Evolutionary conservation across 768 basidiomycete species (phyloP), one percentile per base, ranked within the genome.

Genomic region (Leucosporidium yakuticum): DNA sequence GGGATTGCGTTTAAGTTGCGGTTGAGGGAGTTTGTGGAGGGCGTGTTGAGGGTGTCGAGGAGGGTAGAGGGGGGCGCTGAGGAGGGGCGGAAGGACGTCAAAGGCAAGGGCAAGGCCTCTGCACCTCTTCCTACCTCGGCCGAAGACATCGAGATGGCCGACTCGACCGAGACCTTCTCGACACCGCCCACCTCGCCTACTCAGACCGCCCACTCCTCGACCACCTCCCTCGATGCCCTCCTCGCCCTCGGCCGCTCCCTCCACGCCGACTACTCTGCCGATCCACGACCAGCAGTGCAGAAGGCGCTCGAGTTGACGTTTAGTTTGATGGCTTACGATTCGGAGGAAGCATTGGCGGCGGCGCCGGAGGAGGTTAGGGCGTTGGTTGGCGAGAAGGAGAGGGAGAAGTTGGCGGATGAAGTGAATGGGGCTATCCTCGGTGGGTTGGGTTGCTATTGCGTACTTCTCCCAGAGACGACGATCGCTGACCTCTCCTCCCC

Each of bases 21-120:
- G 31, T 90, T 90, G 79, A 83, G 90, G 74, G 89, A 88, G 78
- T 91, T 93, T 74, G 86, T 93, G 55, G 91, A 93, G 78, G 83
- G 91, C 34, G 84, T 90, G 20, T 75, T 91, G 39, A 44, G 39
- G 39, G 39, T 44, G 14, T 44, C 39, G 2, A 44, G n/a, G n/a
- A 44, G 39, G 39, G 11, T 8, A 2, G 39, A 44, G 17, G 39
- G 3, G n/a, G n/a, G n/a, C n/a, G n/a, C n/a, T n/a, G n/a, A n/a
- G n/a, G 39, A 44, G 39, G 39, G 17, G 14, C 6, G 39, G 39
- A 44, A 15, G 39, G 39, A 44, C 25, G 29, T 36, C 27, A 63
- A 73, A 44, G 65, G 56, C 8, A 67, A 69, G 31, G 39, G 39
- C n/a, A 72, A 44, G 23, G 31, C 25, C 19, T 34, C 34, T 29